Evolutionary conservation across 345 rosid genomes (phyloP), one percentile per base, ranked within the genome.

Genomic region (Gossypium turneri): DNA sequence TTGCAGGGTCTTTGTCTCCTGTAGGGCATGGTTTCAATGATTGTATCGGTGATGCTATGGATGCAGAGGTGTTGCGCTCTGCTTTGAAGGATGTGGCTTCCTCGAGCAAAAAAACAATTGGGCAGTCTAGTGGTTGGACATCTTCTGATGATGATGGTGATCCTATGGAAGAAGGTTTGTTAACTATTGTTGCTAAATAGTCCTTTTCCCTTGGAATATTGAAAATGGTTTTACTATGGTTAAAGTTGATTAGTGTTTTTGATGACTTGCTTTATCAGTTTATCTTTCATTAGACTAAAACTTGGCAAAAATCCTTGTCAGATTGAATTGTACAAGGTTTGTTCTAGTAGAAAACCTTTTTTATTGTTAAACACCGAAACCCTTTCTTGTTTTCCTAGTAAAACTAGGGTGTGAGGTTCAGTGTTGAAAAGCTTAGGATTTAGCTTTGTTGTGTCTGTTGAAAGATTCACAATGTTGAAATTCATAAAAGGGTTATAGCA

Each of bases 91-190:
- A 87, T 66, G 84, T 80, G 83, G 90, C 92, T 80, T 86, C 94
- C 67, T 96, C 97, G 9, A 90, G 98, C 83, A 80, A 73, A 68
- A 84, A 82, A 53, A 0, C 78, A 29, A 51, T 80, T 47, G 76
- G 44, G 73, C 81, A 55, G 55, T 83, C 83, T 58, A 81, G 85
- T 80, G 94, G 92, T 70, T 95, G 98, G 99, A 84, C 88, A 72
- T 96, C 97, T 68, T 90, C 91, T 13, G 98, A 96, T 45, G 97
- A 96, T 27, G 98, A 96, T 79, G 90, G 76, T 76, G 97, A 92
- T 83, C 88, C 84, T 66, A 89, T 88, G 94, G 95, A 85, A 75
- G 97, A 87, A 86, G 97, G 94, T 93, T 71, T 24, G 38, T 51
- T 73, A 59, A 73, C 64, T 34, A 78, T 55, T 77, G 59, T 53